These are phyloP conservation scores for Nepenthes alata DNA, from an alignment of 179 eudicot genomes.

Conservation along the genomic window DNA sequence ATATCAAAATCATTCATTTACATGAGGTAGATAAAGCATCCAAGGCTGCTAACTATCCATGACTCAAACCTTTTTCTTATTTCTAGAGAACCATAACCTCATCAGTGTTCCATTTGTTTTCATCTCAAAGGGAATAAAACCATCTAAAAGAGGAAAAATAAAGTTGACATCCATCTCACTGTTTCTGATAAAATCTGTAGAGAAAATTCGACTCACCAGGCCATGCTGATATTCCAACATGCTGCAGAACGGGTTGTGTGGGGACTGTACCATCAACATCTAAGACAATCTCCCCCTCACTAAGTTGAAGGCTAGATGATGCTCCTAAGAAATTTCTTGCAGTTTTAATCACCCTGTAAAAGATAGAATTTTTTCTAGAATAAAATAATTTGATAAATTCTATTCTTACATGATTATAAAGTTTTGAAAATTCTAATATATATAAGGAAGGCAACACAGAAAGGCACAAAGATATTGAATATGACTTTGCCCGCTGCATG, in stretches of 20 bases:
- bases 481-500: too few relatives aligned
- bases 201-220: constrained; percentile 47
- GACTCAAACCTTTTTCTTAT: too few relatives aligned
- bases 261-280: constrained; percentile 85
- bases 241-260: constrained; percentile 76
- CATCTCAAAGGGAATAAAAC: not conserved
- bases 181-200: not conserved
- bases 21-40: too few relatives aligned
- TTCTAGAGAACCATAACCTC: too few relatives aligned
- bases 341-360: constrained; percentile 61
- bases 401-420: too few relatives aligned
- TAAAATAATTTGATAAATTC: too few relatives aligned
- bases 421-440: too few relatives aligned
- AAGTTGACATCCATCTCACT: not conserved
- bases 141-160: not conserved
- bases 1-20: too few relatives aligned
- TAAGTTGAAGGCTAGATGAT: constrained; percentile 44
- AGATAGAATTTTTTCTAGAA: not conserved
- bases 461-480: too few relatives aligned
- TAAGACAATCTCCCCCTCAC: constrained; percentile 60
- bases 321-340: constrained; percentile 37
- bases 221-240: constrained; percentile 86
- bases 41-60: too few relatives aligned
- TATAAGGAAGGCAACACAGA: too few relatives aligned
- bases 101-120: too few relatives aligned